phyloP scores from a whole-genome alignment of 2,329 filamentous ascomycete genomes.

The Aspergillus sojae region DNA sequence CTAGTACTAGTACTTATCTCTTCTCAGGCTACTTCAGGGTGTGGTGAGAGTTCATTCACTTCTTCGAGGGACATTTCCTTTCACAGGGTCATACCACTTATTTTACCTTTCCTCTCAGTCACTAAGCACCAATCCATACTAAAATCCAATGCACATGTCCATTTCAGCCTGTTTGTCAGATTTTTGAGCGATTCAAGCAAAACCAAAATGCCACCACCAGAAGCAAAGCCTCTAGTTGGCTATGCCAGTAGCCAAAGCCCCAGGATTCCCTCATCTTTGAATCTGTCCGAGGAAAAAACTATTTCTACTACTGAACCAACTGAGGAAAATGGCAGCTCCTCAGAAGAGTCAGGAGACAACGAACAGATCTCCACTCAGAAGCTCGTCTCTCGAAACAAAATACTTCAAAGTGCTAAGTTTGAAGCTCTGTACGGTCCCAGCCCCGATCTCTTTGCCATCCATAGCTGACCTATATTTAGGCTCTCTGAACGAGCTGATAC shows the following conservation, averaged over 20 bases:
- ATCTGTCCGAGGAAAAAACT: not conserved
- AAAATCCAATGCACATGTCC: not conserved
- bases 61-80: not conserved
- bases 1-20: not conserved
- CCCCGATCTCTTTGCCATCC: not conserved
- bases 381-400: constrained; percentile 49
- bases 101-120: not conserved
- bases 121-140: not conserved
- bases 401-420: constrained; percentile 55
- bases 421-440: constrained; percentile 43
- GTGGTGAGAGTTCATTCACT: not conserved
- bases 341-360: constrained; percentile 29
- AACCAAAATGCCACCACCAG: not conserved
- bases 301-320: not conserved
- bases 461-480: constrained; percentile 26
- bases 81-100: not conserved
- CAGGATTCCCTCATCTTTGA: not conserved
- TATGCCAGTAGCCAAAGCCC: not conserved
- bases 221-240: not conserved
- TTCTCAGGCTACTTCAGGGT: not conserved
- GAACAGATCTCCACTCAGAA: constrained; percentile 22
- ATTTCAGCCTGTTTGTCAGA: not conserved
- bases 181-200: not conserved
- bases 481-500: constrained; percentile 46
- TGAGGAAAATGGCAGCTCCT: constrained; percentile 17